Percentiles rank a stretch among this genome's conserved stretches.
These are phyloP conservation scores for Eucalyptus marginata DNA, from an alignment of 345 rosid genomes.

Conservation along the genomic window DNA sequence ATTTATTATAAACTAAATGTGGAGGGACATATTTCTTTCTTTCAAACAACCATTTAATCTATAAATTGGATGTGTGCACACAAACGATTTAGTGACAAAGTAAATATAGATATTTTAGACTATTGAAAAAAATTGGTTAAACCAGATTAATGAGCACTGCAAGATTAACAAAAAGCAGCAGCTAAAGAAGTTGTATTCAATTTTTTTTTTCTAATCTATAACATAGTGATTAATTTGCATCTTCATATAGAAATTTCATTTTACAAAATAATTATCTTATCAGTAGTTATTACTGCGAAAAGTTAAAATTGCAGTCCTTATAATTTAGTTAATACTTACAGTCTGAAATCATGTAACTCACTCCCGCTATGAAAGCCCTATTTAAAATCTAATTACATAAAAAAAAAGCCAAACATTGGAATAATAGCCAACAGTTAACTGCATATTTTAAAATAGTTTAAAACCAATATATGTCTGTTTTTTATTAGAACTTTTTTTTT, in stretches of 20 bases:
- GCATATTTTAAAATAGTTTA: background rate
- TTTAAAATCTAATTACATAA: background rate
- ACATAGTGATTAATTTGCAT: background rate
- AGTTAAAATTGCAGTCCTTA: background rate
- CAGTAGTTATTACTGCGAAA: background rate
- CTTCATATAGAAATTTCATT: no score
- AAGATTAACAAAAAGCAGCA: background rate
- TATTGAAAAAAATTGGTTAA: background rate
- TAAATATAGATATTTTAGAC: background rate
- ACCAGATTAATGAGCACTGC: background rate
- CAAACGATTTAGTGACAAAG: background rate
- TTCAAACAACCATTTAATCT: background rate
- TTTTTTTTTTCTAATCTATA: background rate
- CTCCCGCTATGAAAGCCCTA: background rate
- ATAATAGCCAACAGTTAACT: background rate
- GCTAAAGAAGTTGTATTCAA: background rate
- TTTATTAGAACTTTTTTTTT: no score
- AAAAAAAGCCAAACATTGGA: no score
- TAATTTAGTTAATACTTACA: no score
- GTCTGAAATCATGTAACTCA: background rate
- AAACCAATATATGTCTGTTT: no score
- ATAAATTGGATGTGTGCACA: background rate
- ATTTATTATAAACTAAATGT: background rate
- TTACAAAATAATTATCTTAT: background rate
- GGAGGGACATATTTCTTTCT: background rate